Evolutionary conservation across 495 filamentous ascomycete species (phyloP).

Genomic region (Xylaria cubensis): DNA sequence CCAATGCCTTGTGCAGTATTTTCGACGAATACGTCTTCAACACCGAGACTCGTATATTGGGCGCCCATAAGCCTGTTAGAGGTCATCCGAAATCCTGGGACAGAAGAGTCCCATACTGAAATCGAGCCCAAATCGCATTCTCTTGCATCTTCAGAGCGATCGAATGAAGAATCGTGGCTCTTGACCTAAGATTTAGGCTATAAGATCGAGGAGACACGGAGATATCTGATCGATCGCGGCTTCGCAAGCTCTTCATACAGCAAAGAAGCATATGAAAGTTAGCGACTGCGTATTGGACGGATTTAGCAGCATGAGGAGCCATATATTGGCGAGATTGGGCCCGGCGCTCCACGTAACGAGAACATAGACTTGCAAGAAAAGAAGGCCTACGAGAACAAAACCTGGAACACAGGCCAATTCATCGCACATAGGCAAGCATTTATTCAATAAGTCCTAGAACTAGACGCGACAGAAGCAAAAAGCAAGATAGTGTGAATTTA

Average conservation of each 20-base stretch:
- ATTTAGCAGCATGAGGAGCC: neutral
- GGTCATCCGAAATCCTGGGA: neutral
- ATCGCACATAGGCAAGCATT: neutral
- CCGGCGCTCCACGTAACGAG: neutral
- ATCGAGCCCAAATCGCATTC: neutral
- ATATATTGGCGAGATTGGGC: neutral
- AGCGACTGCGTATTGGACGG: neutral
- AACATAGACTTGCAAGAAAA: neutral
- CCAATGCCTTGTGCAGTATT: neutral
- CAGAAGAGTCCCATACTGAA: neutral
- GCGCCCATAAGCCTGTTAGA: constrained; percentile 32
- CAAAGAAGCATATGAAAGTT: neutral
- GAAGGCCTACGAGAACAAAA: neutral
- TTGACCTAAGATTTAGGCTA: neutral
- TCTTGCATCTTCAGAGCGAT: neutral
- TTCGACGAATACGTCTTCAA: constrained; percentile 78
- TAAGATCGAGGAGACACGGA: neutral
- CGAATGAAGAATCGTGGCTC: neutral
- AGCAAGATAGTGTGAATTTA: neutral
- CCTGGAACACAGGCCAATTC: neutral
- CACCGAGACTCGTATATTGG: constrained; percentile 81
- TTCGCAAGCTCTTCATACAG: neutral
- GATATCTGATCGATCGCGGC: neutral
- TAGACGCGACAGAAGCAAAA: neutral
- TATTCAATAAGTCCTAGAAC: neutral